Evolutionary conservation across 306 rosid genomes (phyloP).

Genomic region (Oemleria cerasiformis): DNA sequence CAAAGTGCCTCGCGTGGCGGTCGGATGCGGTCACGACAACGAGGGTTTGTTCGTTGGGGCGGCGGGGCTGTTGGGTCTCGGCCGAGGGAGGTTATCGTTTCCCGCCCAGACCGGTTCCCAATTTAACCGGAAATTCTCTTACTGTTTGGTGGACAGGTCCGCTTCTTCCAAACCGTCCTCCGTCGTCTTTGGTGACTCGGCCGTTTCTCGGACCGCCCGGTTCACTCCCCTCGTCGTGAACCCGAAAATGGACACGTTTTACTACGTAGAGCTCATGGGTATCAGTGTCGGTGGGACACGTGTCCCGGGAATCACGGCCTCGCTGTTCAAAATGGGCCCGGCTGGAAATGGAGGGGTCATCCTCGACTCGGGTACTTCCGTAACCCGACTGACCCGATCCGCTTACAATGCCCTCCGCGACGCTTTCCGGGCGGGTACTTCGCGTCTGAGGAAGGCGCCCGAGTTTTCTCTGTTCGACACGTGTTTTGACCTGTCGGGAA

Average conservation of each 20-base stretch:
- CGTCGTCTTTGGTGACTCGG: conserved; percentile 66
- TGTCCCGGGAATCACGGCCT: conserved; percentile 58
- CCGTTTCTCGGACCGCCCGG: conserved; percentile 72
- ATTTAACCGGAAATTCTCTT: conserved; percentile 78
- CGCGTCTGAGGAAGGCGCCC: conserved; percentile 53
- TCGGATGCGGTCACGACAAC: conserved; percentile 89
- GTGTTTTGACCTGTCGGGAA: conserved; percentile 77
- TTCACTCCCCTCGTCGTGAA: conserved; percentile 72
- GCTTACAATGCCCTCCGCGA: conserved; percentile 68
- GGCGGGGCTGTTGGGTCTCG: conserved; percentile 81
- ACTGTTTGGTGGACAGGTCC: conserved; percentile 92
- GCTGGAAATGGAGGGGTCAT: conserved; percentile 89
- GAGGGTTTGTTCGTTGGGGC: conserved; percentile 90
- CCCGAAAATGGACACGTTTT: conserved; percentile 80
- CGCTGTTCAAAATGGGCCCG: conserved; percentile 56
- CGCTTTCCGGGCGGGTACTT: conserved; percentile 60
- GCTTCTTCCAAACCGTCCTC: conserved; percentile 70
- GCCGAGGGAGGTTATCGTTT: conserved; percentile 73
- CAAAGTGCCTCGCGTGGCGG: conserved; percentile 59
- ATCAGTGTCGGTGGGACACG: conserved; percentile 77
- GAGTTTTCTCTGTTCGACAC: conserved; percentile 91
- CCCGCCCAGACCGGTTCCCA: conserved; percentile 66
- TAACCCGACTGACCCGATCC: conserved; percentile 69
- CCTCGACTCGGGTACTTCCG: conserved; percentile 88
- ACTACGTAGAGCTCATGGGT: conserved; percentile 69